A percentile compares a stretch with the other conserved stretches of the same genome.
Evolutionary conservation across 1,284 basidiomycete species (phyloP).

Genomic region (Ceratobasidium papillatum): DNA sequence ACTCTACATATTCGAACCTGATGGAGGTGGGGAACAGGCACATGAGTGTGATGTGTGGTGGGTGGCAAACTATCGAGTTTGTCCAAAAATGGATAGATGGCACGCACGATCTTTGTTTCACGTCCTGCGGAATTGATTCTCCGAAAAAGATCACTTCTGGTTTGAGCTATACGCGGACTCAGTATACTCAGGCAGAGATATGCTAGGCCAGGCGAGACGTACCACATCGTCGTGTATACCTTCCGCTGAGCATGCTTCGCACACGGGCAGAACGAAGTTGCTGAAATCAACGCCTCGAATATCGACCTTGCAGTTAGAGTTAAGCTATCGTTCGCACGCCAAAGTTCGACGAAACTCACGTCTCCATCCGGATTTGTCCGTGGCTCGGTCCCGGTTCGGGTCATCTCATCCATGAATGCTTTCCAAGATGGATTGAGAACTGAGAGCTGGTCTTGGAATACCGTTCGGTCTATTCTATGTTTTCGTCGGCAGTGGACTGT

Average conservation of each 20-base stretch:
- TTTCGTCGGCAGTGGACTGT: constrained; percentile 76
- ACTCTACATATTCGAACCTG: constrained; percentile 67
- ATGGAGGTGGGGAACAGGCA: neutral
- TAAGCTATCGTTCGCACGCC: constrained; percentile 2
- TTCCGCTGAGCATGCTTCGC: constrained; percentile 68
- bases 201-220: constrained; percentile 44
- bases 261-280: constrained; percentile 81
- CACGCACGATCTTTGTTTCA: constrained; percentile 77
- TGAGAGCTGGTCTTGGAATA: constrained; percentile 79
- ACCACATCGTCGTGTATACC: constrained; percentile 63
- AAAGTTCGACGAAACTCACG: constrained; percentile 58
- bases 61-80: neutral
- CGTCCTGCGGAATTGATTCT: constrained; percentile 73
- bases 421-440: constrained; percentile 82
- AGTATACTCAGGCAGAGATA: constrained; percentile 5
- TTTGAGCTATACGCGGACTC: constrained; percentile 65
- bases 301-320: constrained; percentile 66
- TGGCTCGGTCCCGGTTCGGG: constrained; percentile 67
- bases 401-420: constrained; percentile 71
- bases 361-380: constrained; percentile 94
- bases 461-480: constrained; percentile 71
- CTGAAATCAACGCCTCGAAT: constrained; percentile 78
- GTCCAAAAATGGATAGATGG: neutral
- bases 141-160: constrained; percentile 90
- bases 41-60: too few relatives aligned